A percentile compares a stretch with the other conserved stretches of the same genome.
Conservation (phyloP, 1,139 yeast genomes). For the Pichiaceae sp. region DNA sequence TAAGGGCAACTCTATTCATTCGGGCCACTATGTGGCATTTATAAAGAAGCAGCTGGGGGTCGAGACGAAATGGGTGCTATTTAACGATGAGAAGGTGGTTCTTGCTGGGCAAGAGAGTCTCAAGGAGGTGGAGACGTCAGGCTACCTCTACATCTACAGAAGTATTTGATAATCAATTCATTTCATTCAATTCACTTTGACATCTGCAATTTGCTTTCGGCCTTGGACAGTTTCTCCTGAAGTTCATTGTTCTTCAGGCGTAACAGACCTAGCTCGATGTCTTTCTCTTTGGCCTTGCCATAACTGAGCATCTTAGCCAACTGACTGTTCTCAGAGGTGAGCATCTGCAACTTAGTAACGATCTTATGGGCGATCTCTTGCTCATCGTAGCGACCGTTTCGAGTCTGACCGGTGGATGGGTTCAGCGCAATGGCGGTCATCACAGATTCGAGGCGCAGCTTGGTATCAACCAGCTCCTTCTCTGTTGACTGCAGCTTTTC, state of each 20-base stretch:
- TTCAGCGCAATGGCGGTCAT: constrained; percentile 43
- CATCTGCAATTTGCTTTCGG: constrained; percentile 20
- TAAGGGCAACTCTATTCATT: constrained; percentile 88
- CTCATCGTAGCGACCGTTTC: constrained; percentile 56
- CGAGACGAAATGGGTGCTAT: constrained; percentile 65
- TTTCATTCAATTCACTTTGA: constrained; percentile 1
- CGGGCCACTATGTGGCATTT: constrained; percentile 93
- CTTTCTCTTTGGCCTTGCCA: constrained; percentile 64
- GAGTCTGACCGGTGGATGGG: constrained; percentile 33
- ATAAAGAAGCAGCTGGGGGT: constrained; percentile 39
- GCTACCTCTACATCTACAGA: constrained; percentile 51
- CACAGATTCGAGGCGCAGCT: constrained; percentile 54
- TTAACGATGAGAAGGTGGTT: constrained; percentile 91
- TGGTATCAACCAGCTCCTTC: constrained; percentile 51
- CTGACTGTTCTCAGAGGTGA: constrained; percentile 65
- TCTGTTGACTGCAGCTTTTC: constrained; percentile 43
- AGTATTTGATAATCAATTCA: constrained; percentile 1
- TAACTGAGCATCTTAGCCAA: constrained; percentile 63
- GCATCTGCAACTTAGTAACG: constrained; percentile 49
- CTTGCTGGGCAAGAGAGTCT: constrained; percentile 50
- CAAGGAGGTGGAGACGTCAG: constrained; percentile 53
- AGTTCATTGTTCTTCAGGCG: constrained; percentile 42
- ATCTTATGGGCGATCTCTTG: constrained; percentile 74
- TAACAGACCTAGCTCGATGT: constrained; percentile 59
- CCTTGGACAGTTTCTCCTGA: constrained; percentile 23